Conservation (phyloP, 495 filamentous ascomycete species). For the Penicillium angulare region DNA sequence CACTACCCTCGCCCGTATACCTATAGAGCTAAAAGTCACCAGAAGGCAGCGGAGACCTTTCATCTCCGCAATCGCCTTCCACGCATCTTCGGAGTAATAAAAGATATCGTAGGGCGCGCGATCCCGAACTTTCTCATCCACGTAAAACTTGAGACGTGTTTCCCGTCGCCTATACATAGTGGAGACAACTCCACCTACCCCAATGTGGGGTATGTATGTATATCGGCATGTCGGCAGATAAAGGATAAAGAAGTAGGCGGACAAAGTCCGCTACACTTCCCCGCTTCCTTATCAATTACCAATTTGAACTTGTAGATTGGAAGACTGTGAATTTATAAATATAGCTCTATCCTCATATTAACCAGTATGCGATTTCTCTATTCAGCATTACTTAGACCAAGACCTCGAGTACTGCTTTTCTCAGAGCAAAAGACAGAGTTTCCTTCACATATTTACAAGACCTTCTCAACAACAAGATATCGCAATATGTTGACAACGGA, state of each 20-base stretch:
- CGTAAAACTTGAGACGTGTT: no score
- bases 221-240: background rate
- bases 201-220: background rate
- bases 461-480: conserved; percentile 28
- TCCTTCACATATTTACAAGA: conserved; percentile 1
- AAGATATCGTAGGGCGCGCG: no score
- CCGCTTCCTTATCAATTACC: conserved; percentile 19
- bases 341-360: background rate
- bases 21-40: no score
- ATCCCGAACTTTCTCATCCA: no score
- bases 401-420: background rate
- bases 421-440: background rate
- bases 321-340: background rate
- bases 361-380: background rate
- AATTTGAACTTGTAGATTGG: background rate
- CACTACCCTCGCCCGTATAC: no score
- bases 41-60: no score
- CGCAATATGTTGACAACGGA: conserved; percentile 40
- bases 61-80: no score
- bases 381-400: conserved; percentile 1
- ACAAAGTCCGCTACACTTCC: conserved; percentile 6
- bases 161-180: no score
- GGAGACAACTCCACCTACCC: background rate
- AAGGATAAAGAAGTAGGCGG: background rate
- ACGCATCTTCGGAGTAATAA: no score